Conservation (phyloP, 2,329 filamentous ascomycete species). For the Pezicula carpinea region DNA sequence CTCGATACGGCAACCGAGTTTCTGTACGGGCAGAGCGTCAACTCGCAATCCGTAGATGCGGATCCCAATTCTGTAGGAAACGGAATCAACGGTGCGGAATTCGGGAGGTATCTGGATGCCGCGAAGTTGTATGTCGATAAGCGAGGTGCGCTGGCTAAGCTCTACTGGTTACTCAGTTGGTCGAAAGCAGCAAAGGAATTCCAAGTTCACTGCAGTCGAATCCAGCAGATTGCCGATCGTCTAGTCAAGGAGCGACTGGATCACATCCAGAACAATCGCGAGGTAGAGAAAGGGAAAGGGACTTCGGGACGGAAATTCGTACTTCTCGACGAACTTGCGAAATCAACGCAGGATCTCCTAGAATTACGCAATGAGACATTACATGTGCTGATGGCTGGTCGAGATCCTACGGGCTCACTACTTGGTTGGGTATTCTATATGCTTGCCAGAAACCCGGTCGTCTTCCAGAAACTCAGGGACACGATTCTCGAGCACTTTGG, state of each 20-base stretch:
- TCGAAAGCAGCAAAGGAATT: constrained; percentile 32
- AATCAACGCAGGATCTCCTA: constrained; percentile 10
- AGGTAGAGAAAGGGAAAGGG: constrained; percentile 13
- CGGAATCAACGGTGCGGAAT: constrained; percentile 13
- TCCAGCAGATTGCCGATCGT: constrained; percentile 15
- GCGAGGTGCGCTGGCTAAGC: constrained; percentile 34
- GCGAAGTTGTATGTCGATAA: constrained; percentile 31
- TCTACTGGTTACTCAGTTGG: constrained; percentile 45
- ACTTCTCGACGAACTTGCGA: constrained; percentile 42
- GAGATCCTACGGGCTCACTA: constrained; percentile 50
- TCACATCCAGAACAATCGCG: constrained; percentile 1
- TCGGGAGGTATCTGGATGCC: constrained; percentile 14
- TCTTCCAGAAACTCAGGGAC: constrained; percentile 36
- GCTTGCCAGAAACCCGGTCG: constrained; percentile 32
- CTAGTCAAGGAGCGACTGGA: constrained; percentile 12
- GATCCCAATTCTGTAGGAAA: constrained; percentile 11
- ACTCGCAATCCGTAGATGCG: constrained; percentile 20
- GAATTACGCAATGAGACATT: constrained; percentile 19
- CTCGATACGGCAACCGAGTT: constrained; percentile 57
- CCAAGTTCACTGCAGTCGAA: constrained; percentile 18
- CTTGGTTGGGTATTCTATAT: constrained; percentile 43
- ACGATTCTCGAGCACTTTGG: constrained; percentile 31
- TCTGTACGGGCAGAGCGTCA: constrained; percentile 28
- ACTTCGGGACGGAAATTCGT: constrained; percentile 27
- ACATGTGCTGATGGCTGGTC: constrained; percentile 40